Evolutionary conservation across 1,284 basidiomycete genomes (phyloP), one percentile per base, ranked within the genome.

Genomic region (Ceratobasidium sp.): DNA sequence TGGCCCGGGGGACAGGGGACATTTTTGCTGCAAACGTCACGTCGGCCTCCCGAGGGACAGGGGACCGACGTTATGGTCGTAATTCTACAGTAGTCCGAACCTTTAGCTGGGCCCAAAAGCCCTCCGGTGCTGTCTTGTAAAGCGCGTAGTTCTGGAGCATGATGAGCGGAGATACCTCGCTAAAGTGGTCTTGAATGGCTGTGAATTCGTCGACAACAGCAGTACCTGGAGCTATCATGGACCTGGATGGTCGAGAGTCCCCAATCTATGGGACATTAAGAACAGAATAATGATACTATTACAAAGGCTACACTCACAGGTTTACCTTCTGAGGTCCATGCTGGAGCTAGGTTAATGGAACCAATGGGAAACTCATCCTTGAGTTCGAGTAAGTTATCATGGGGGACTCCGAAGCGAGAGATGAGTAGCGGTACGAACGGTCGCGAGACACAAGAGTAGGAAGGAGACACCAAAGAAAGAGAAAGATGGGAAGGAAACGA

Each of bases 401-500:
- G 69, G 26, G 69, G 63, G 45, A 73, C 69, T 0, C 69, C 69
- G 17, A 73, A 73, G 33, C 56, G 58, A 6, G 69, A 63, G n/a
- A 2, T 39, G 20, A 73, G 69, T 51, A 45, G 54, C 2, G 51
- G 66, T 23, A 39, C 60, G 13, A 71, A 23, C 28, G 54, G 69
- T 26, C n/a, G 31, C 17, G 69, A 73, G 28, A 63, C 69, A 37
- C 58, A 73, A 73, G 56, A 51, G 64, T n/a, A 54, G 69, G 10
- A 35, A 20, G 31, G 69, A 73, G 42, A 73, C 69, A 42, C 69
- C 69, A 17, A 73, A 67, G 26, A 23, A 8, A 5, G 53, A 49
- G 42, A 64, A 74, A 31, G 71, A 74, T 3, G 71, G 71, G n/a
- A 64, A 74, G 47, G 60, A 64, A 33, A 64, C 60, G 47, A 54